A percentile compares a stretch with the other conserved stretches of the same genome.
Conservation (phyloP, 2,329 filamentous ascomycete genomes). For the Neonectria neomacrospora region DNA sequence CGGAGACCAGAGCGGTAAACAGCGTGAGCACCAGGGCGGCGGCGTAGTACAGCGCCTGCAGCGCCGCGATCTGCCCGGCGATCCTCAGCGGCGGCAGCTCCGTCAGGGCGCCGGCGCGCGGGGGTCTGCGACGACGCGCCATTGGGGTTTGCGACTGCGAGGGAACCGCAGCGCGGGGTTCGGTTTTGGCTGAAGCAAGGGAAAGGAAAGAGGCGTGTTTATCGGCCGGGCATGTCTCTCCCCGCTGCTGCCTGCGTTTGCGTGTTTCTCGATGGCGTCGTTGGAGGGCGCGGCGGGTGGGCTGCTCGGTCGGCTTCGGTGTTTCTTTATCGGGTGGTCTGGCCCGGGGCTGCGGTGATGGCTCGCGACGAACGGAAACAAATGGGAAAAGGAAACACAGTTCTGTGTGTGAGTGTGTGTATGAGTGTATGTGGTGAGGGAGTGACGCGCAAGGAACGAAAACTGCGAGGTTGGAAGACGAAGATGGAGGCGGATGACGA, state of each 20-base stretch:
- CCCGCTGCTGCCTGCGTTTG: constrained; percentile 14
- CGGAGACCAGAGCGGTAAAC: constrained; percentile 69
- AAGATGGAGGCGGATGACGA: background rate
- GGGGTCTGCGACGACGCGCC: constrained; percentile 67
- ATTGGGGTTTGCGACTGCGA: constrained; percentile 46
- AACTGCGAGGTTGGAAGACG: background rate
- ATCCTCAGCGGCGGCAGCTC: constrained; percentile 71
- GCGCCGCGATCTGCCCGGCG: constrained; percentile 66
- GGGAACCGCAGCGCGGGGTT: constrained; percentile 2
- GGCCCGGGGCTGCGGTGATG: background rate
- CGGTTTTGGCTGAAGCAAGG: background rate
- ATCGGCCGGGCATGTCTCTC: constrained; percentile 39
- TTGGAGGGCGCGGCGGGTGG: background rate
- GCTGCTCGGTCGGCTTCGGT: background rate
- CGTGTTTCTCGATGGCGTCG: constrained; percentile 3
- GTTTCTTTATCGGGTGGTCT: background rate
- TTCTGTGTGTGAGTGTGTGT: background rate
- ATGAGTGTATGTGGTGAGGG: background rate
- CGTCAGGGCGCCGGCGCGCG: constrained; percentile 68
- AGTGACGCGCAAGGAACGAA: background rate
- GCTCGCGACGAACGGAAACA: background rate
- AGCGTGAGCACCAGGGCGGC: constrained; percentile 63
- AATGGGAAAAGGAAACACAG: background rate
- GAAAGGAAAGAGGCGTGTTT: constrained; percentile 16
- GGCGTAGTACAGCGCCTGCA: constrained; percentile 68